Base-by-base conservation (phyloP, 208 protist species). In the Leishmania aethiopica region DNA sequence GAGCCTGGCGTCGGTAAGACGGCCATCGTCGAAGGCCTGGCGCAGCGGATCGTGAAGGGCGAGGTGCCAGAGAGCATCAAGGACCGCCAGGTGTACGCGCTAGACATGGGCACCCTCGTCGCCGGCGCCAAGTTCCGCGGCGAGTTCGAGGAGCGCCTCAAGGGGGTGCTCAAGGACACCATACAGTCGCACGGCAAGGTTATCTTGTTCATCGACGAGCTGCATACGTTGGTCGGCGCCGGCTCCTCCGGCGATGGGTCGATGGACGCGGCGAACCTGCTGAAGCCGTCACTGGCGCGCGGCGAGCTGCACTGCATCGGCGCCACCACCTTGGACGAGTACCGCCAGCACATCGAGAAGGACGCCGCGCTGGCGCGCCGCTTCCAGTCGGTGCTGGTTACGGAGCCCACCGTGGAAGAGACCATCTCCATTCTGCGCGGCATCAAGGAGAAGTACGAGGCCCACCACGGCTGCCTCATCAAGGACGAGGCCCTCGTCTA, bases 131-230 rank as follows among this genome's bases (percentile, higher is more conserved):
- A 99, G 89, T 99, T 99, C 86, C 91, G 99, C 47, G 99, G 99
- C 62, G 99, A 99, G 91, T 99, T 99, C 89, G 99, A 99, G 90
- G 99, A 99, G 86, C 93, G 99, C 17, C 94, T 99, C 49, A 99
- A 99, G 91, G 96, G 94, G 1, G 98, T 99, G 17, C 90, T 99
- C 32, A 99, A 99, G 80, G 99, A 99, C 80, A 99, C 99, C 10
- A 97, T 98, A 76, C 93, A 98, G 22, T 88, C 92, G 3, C 86
- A 99, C 35, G 98, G 98, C 28, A 92, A 94, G 69, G 92, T 99
- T 72, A 99, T 99, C 70, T 88, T 99, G 13, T 99, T 99, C 88
- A 99, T 99, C 89, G 99, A 99, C 85, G 99, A 99, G 90, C 96
- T 99, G 75, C 99, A 99, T 92, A 97, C 94, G 11, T 86, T 99